Conservation (phyloP, 2,329 filamentous ascomycete genomes). For the Beauveria medogensis region DNA sequence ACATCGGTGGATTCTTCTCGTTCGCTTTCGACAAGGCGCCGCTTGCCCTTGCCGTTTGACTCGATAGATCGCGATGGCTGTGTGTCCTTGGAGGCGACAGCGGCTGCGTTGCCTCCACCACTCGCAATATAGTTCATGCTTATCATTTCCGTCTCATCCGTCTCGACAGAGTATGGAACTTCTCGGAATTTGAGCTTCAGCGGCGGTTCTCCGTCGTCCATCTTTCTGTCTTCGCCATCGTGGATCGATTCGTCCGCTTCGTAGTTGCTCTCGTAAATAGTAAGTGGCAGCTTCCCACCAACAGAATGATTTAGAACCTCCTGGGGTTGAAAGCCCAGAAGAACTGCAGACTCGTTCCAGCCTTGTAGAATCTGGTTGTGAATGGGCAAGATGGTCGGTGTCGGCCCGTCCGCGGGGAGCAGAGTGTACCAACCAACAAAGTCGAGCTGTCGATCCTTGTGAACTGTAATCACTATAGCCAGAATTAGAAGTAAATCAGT, state of each 20-base stretch:
- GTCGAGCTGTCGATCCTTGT: constrained; percentile 74
- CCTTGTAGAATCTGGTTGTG: constrained; percentile 67
- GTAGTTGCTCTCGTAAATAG: constrained; percentile 79
- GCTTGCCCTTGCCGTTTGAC: constrained; percentile 46
- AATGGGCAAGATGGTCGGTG: constrained; percentile 57
- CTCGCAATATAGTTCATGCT: constrained; percentile 87
- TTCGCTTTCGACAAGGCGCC: constrained; percentile 28
- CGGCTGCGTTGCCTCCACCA: constrained; percentile 72
- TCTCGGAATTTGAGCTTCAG: constrained; percentile 70
- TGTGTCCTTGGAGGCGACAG: constrained; percentile 38
- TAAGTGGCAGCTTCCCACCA: constrained; percentile 77
- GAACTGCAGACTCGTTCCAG: constrained; percentile 78
- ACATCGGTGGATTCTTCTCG: constrained; percentile 21
- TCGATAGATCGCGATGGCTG: constrained; percentile 35
- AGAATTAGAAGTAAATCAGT: neutral
- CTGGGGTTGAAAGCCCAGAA: constrained; percentile 78
- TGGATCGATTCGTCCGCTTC: constrained; percentile 57
- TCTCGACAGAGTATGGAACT: constrained; percentile 81
- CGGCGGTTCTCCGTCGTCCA: constrained; percentile 55
- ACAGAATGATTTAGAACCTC: constrained; percentile 45
- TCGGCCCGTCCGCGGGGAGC: constrained; percentile 65
- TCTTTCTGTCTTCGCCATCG: constrained; percentile 58
- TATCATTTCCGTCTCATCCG: constrained; percentile 95
- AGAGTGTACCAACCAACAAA: constrained; percentile 91
- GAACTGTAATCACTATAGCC: constrained; percentile 69